Base-by-base conservation (phyloP, 2,329 filamentous ascomycete species). In the Pyrenophora tritici-repentis region DNA sequence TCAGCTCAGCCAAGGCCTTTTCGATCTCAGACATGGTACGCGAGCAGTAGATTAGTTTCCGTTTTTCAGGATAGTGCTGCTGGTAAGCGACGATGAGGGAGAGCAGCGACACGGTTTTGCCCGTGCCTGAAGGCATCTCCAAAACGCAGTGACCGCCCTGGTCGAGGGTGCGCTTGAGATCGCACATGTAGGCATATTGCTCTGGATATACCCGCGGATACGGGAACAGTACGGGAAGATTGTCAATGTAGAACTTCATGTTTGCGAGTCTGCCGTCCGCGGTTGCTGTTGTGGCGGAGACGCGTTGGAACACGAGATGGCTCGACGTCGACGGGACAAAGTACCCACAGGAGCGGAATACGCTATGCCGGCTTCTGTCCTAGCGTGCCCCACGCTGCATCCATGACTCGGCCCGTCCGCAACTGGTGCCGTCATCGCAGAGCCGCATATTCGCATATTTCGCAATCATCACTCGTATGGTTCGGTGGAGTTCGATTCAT, bases 1-100 rank as follows among this genome's bases (percentile, higher is more conserved):
- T 91, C 63, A 99, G 74, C 75, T 99, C 94, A 8, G 90, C 90
- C 44, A 99, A 76, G 0, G 95, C 94, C 76, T 99, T 99, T 73
- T 99, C 94, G 67, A 99, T 99, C 78, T 99, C 94, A 32, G 94
- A 99, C 92, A 99, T 99, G 49, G 94, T 99, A 86, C 94, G 91
- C 58, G 94, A 99, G 79, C 94, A 99, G 76, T 99, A 99, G 48
- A 99, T 97, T 43, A 99, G 85, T 76, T 99, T 99, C 48, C 95
- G 83, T 66, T 94, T 90, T 70, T 96, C 91, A 3, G 92, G 91
- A 67, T 93, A 92, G 71, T 92, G 87, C 72, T 94, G 90, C 75
- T 99, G 95, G 68, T 99, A 99, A 35, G 94, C 93, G 50, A 99
- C 86, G 67, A 99, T 99, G 63, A 99, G 83, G 0, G 94, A 97